These are phyloP conservation scores for Bolboschoenus planiculmis DNA, from an alignment of 176 grass and related monocot genomes.

Conservation along the genomic window DNA sequence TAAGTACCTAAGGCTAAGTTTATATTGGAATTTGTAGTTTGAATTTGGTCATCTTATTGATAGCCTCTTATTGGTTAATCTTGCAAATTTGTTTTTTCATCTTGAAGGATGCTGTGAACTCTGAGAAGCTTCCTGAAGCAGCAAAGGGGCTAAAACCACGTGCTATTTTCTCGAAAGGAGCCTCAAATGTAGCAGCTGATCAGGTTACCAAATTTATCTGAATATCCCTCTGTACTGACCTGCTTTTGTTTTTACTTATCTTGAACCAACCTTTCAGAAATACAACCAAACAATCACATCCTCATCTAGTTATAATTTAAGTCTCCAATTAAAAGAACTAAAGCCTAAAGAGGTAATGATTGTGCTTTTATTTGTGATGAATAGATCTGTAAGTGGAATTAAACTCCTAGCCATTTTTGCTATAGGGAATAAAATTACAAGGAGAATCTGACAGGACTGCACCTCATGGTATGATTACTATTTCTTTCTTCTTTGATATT, in stretches of 20 bases:
- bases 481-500: conserved; percentile 5
- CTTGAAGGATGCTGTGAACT: conserved; percentile 51
- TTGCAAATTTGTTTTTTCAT: conserved; percentile 15
- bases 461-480: conserved; percentile 13
- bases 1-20: conserved; percentile 7
- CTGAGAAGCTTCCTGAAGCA: conserved; percentile 43
- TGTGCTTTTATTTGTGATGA: not conserved
- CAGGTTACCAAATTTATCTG: conserved; percentile 38
- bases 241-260: not conserved
- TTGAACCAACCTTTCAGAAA: conserved; percentile 3
- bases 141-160: conserved; percentile 57
- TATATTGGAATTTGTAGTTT: conserved; percentile 10
- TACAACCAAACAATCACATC: not conserved
- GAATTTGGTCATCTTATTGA: conserved; percentile 14
- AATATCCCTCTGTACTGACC: not conserved
- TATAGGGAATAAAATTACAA: conserved; percentile 16
- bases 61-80: not conserved
- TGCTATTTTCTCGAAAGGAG: conserved; percentile 51
- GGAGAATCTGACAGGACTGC: conserved; percentile 18
- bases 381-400: not conserved
- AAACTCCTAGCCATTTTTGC: not conserved
- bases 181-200: conserved; percentile 43
- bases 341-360: not conserved
- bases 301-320: conserved; percentile 28
- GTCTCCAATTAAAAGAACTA: conserved; percentile 34